Evolutionary conservation across 352 stramenopile genomes (phyloP), one percentile per base, ranked within the genome.

Genomic region (Phytophthora ohioensis): DNA sequence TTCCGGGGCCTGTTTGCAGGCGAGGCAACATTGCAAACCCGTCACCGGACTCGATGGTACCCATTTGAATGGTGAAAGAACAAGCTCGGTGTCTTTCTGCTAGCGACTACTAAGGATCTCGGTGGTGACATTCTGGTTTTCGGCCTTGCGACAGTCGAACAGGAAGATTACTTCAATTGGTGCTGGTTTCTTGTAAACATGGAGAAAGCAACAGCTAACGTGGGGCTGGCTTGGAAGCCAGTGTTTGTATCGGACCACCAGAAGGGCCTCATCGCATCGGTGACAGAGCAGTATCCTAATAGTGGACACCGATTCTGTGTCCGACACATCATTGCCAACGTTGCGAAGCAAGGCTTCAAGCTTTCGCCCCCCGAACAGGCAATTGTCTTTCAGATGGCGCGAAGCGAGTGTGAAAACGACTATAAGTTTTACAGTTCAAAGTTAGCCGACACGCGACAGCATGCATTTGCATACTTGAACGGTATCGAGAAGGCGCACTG

Each of bases 391-490:
- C 34, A 47, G 7, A 57, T 57, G 51, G 51, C 34, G 5, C 51
- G 12, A 6, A 57, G 51, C 47, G 51, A 57, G 35, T 57, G 35
- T 10, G 51, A 57, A n/a, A 46, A 45, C 4, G 51, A 57, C n/a
- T 46, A 34, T 34, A 46, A 43, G 9, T 47, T 32, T 32, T 57
- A 46, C 51, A 45, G 32, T 5, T 57, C 32, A 13, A 57, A 32
- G 7, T 5, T 46, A 3, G 34, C 34, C 5, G 34, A 57, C 9
- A 57, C 51, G 11, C 51, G 34, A 3, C 5, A 32, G 4, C 5
- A 17, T 17, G 34, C 32, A 15, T 34, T 15, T 4, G 51, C 30
- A 10, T 57, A 57, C 34, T n/a, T 57, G 15, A 34, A 46, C 10
- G n/a, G 4, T 1, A 46, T 46, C 15, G 10, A 34, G n/a, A 57